Conservation (phyloP, 768 basidiomycete genomes). For the Porpolomopsis calyptriformis region DNA sequence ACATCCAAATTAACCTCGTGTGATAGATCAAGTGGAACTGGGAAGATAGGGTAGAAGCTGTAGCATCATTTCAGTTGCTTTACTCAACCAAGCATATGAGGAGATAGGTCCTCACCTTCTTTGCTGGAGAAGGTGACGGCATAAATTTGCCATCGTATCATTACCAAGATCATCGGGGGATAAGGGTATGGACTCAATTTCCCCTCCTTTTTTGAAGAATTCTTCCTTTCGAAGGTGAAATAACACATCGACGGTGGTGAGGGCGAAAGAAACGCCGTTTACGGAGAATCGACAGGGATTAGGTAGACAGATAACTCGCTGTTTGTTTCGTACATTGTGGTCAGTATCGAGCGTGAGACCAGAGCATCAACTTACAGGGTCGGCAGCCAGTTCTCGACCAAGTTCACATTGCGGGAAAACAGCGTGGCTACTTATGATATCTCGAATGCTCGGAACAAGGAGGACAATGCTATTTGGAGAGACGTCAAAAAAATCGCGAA, state of each 20-base stretch:
- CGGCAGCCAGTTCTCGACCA: slow-evolving; percentile 28
- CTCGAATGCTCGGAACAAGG: slow-evolving; percentile 73
- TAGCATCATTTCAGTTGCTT: neutral
- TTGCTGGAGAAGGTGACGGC: slow-evolving; percentile 77
- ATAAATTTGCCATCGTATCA: slow-evolving; percentile 74
- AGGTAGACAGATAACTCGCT: slow-evolving; percentile 75
- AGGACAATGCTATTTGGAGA: slow-evolving; percentile 66
- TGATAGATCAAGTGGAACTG: slow-evolving; percentile 61
- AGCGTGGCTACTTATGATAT: slow-evolving; percentile 66
- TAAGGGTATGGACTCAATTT: slow-evolving; percentile 38
- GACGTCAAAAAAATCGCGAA: slow-evolving; percentile 45
- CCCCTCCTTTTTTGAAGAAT: slow-evolving; percentile 55
- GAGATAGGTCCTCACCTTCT: slow-evolving; percentile 49
- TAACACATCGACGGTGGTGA: slow-evolving; percentile 76
- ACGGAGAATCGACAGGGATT: slow-evolving; percentile 84
- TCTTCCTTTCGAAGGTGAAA: slow-evolving; percentile 87
- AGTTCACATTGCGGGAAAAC: slow-evolving; percentile 79
- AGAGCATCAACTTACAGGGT: slow-evolving; percentile 36
- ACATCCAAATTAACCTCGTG: slow-evolving; percentile 86
- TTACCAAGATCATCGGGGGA: slow-evolving; percentile 30
- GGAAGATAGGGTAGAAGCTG: slow-evolving; percentile 95
- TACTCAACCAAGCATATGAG: neutral
- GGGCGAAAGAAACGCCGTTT: slow-evolving; percentile 71
- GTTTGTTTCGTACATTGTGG: neutral
- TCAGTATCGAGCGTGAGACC: neutral